phyloP scores from a whole-genome alignment of 2,329 filamentous ascomycete species.

The Gyromitra esculenta region DNA sequence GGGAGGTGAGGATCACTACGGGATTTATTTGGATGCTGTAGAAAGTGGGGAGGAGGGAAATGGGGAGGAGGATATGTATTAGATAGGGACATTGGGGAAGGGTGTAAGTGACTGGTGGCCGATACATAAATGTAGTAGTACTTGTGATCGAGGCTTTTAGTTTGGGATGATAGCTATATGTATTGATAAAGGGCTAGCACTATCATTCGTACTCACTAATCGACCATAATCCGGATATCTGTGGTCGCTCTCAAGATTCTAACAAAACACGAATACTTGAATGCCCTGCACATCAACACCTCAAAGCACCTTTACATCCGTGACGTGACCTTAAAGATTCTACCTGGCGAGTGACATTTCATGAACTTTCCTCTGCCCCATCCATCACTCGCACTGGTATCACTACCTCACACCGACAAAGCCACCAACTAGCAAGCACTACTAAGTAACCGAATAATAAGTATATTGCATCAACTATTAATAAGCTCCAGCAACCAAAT shows the following conservation, averaged over 20 bases:
- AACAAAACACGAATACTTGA: too few species aligned
- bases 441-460: background rate
- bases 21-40: too few species aligned
- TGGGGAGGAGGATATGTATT: too few species aligned
- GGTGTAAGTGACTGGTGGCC: too few species aligned
- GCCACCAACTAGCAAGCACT: background rate
- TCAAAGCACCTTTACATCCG: background rate
- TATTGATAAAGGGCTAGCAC: background rate
- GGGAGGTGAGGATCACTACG: too few species aligned
- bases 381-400: background rate
- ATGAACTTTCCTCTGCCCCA: background rate
- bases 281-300: background rate
- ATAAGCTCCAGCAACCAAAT: background rate
- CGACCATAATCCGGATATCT: background rate
- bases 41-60: too few species aligned
- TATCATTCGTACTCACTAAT: background rate
- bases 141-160: too few species aligned
- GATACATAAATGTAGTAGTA: too few species aligned
- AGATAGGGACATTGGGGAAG: too few species aligned
- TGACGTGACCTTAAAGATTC: background rate
- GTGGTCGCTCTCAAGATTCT: too few species aligned
- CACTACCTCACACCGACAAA: background rate
- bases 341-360: background rate
- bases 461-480: background rate
- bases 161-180: too few species aligned